Evolutionary conservation across 495 filamentous ascomycete genomes (phyloP).

Genomic region (Talaromyces proteolyticus): DNA sequence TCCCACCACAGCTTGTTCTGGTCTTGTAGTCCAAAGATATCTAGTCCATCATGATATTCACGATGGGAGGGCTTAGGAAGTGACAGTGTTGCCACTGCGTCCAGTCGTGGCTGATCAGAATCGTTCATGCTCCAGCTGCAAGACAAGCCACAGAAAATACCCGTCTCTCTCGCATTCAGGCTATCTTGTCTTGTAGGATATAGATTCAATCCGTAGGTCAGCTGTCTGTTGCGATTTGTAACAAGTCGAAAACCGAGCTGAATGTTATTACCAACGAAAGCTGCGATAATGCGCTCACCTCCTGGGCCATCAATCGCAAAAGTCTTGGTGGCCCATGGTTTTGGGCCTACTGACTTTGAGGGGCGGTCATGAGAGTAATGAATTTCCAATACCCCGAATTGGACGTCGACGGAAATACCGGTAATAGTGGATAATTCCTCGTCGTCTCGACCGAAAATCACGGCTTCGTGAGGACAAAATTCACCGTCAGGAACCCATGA

Average conservation of each 20-base stretch:
- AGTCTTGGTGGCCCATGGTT: neutral
- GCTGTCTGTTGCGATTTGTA: neutral
- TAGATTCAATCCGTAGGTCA: neutral
- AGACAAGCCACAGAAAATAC: neutral
- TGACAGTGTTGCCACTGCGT: neutral
- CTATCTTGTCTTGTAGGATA: neutral
- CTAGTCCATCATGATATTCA: neutral
- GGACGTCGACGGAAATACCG: neutral
- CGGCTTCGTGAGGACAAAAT: neutral
- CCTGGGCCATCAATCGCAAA: neutral
- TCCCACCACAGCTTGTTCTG: neutral
- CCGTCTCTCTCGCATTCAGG: neutral
- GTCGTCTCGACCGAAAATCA: neutral
- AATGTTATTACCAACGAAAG: neutral
- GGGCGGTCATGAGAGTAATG: neutral
- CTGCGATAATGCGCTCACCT: neutral
- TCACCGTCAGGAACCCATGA: neutral
- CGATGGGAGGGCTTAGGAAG: neutral
- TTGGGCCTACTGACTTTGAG: neutral
- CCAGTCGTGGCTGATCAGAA: neutral
- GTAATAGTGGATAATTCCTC: neutral
- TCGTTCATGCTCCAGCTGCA: neutral
- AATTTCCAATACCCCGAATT: neutral
- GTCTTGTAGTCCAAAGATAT: neutral
- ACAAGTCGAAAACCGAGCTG: neutral